Conservation (phyloP, 345 rosid genomes). For the Cardiospermum halicacabum region DNA sequence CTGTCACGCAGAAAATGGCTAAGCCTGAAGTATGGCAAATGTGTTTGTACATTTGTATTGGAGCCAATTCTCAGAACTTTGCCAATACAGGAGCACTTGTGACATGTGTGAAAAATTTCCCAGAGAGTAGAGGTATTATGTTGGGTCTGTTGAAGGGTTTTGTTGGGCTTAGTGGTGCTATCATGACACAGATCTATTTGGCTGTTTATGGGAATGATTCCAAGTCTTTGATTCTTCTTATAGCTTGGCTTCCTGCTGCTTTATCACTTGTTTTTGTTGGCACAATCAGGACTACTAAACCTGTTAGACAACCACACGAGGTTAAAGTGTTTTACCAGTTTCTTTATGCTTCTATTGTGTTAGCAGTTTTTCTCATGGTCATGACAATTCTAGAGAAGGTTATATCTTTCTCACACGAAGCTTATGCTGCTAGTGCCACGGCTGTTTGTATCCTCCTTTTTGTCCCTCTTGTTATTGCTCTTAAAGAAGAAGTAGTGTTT, state of each 20-base stretch:
- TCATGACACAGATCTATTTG: constrained; percentile 71
- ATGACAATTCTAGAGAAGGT: constrained; percentile 50
- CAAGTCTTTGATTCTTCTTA: constrained; percentile 62
- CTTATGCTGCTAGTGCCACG: constrained; percentile 43
- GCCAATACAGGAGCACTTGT: constrained; percentile 87
- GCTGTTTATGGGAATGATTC: constrained; percentile 80
- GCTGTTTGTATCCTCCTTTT: constrained; percentile 49
- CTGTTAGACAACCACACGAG: constrained; percentile 54
- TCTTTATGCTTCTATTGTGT: constrained; percentile 46
- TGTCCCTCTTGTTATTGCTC: constrained; percentile 51
- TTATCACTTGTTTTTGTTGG: constrained; percentile 65
- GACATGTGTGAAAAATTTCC: constrained; percentile 83
- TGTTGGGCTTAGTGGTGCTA: constrained; percentile 81
- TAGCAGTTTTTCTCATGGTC: constrained; percentile 76
- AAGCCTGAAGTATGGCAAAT: constrained; percentile 77
- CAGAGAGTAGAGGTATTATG: constrained; percentile 78
- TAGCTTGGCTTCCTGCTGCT: constrained; percentile 84
- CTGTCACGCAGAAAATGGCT: constrained; percentile 58
- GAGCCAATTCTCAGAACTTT: constrained; percentile 84
- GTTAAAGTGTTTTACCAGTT: constrained; percentile 52
- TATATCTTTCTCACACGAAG: constrained; percentile 43
- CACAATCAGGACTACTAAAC: constrained; percentile 48
- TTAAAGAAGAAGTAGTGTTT: constrained; percentile 51
- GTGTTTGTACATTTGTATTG: constrained; percentile 72
- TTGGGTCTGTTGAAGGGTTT: constrained; percentile 78